Evolutionary conservation across 2,329 filamentous ascomycete genomes (phyloP).

Genomic region (Coniella lustricola): DNA sequence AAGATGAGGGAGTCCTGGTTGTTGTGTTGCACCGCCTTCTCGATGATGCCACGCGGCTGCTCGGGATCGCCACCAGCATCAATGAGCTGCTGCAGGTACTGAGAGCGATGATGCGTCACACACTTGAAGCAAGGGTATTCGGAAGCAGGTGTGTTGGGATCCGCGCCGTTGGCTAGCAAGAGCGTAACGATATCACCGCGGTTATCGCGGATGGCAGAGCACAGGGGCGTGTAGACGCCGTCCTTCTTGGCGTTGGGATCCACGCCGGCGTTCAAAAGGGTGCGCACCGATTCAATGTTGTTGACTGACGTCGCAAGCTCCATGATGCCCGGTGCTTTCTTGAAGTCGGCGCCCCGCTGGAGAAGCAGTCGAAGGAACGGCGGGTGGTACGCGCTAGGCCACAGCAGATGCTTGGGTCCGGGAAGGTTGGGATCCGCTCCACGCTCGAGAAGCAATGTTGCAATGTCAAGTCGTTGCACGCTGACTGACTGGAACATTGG

Average conservation of each 20-base stretch:
- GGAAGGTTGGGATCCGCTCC: conserved; percentile 62
- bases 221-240: conserved; percentile 60
- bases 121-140: conserved; percentile 65
- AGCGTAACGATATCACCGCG: conserved; percentile 54
- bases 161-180: conserved; percentile 49
- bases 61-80: conserved; percentile 53
- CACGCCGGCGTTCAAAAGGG: conserved; percentile 52
- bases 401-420: conserved; percentile 61
- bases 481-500: conserved; percentile 57
- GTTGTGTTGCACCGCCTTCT: conserved; percentile 56
- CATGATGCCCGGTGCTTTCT: conserved; percentile 56
- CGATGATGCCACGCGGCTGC: conserved; percentile 57
- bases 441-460: conserved; percentile 43
- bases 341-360: conserved; percentile 49
- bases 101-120: conserved; percentile 56
- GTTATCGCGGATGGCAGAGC: conserved; percentile 62
- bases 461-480: conserved; percentile 46
- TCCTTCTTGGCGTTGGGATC: conserved; percentile 57
- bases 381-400: conserved; percentile 56
- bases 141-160: conserved; percentile 55
- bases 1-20: conserved; percentile 54
- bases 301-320: conserved; percentile 58
- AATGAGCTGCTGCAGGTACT: conserved; percentile 52
- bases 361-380: conserved; percentile 53
- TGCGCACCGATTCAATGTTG: conserved; percentile 53